Evolutionary conservation across 2,329 filamentous ascomycete species (phyloP).

Genomic region (Geosmithia flava): DNA sequence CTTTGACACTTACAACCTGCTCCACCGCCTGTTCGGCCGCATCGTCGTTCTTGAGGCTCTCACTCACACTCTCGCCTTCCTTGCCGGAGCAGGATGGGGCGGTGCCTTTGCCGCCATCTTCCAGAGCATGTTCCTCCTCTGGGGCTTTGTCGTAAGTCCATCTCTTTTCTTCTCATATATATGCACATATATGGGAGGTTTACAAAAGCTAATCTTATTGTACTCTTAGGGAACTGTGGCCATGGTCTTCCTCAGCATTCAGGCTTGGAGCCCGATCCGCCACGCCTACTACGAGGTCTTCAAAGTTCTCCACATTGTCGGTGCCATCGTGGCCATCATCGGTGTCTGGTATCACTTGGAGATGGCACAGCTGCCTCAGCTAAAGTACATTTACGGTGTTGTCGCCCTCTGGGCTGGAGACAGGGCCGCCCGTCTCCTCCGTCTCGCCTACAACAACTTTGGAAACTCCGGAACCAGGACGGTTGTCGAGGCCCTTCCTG

Average conservation of each 20-base stretch:
- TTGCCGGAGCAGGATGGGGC: slow-evolving; percentile 37
- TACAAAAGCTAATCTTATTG: neutral
- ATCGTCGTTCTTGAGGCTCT: slow-evolving; percentile 61
- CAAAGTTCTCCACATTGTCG: slow-evolving; percentile 57
- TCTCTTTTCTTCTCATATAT: neutral
- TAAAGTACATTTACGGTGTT: slow-evolving; percentile 47
- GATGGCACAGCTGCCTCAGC: slow-evolving; percentile 39
- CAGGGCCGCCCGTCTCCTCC: slow-evolving; percentile 44
- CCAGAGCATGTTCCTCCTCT: slow-evolving; percentile 37
- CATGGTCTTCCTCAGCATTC: slow-evolving; percentile 51
- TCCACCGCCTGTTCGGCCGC: slow-evolving; percentile 71
- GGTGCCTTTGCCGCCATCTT: slow-evolving; percentile 21
- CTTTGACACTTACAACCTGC: slow-evolving; percentile 72
- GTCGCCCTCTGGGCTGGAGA: slow-evolving; percentile 58
- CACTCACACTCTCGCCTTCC: slow-evolving; percentile 51
- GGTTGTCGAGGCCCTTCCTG: slow-evolving; percentile 62
- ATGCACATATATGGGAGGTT: neutral
- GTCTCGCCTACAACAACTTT: slow-evolving; percentile 53
- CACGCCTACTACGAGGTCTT: slow-evolving; percentile 75
- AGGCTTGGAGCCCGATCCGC: slow-evolving; percentile 57
- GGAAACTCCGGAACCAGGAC: slow-evolving; percentile 55
- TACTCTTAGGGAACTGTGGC: slow-evolving; percentile 35
- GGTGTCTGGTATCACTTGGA: slow-evolving; percentile 57
- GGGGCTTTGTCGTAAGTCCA: slow-evolving; percentile 50
- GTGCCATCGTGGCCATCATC: slow-evolving; percentile 45